Percentiles rank a stretch among this genome's conserved stretches.
Evolutionary conservation across 257 asterid species (phyloP).

Genomic region (Rehmannia glutinosa): DNA sequence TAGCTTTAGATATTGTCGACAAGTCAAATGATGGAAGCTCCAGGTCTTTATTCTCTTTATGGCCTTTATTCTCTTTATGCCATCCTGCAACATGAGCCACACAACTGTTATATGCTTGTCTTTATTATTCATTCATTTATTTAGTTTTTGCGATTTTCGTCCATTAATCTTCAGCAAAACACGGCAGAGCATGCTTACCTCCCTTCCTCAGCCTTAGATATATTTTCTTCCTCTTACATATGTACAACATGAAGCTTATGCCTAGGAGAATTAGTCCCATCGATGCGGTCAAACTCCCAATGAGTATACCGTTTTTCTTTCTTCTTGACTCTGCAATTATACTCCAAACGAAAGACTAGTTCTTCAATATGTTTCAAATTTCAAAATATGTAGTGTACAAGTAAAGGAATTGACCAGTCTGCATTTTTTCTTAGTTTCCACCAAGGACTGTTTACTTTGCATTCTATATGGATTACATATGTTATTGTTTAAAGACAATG

Average conservation of each 20-base stretch:
- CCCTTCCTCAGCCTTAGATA: neutral
- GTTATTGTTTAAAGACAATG: too few relatives aligned
- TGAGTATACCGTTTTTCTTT: neutral
- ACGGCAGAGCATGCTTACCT: neutral
- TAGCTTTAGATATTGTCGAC: neutral
- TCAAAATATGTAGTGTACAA: neutral
- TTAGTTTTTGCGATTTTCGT: neutral
- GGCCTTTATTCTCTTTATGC: neutral
- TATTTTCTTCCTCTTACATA: neutral
- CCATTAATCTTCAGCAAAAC: neutral
- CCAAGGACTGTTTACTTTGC: too few relatives aligned
- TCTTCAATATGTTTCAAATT: neutral
- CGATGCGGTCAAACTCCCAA: neutral
- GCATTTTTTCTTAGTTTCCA: too few relatives aligned
- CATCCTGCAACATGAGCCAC: neutral
- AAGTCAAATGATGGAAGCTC: conserved; percentile 3
- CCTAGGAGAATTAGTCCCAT: neutral
- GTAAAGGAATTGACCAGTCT: neutral
- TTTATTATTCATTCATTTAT: neutral
- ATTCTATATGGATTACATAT: too few relatives aligned
- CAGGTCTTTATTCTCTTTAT: too few relatives aligned
- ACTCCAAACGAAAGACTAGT: neutral
- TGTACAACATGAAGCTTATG: neutral
- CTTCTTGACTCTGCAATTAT: neutral
- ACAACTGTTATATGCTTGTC: neutral